A percentile compares a stretch with the other conserved stretches of the same genome.
These are phyloP conservation scores for Kodamaea sagamina DNA, from an alignment of 805 yeast genomes.

Conservation along the genomic window DNA sequence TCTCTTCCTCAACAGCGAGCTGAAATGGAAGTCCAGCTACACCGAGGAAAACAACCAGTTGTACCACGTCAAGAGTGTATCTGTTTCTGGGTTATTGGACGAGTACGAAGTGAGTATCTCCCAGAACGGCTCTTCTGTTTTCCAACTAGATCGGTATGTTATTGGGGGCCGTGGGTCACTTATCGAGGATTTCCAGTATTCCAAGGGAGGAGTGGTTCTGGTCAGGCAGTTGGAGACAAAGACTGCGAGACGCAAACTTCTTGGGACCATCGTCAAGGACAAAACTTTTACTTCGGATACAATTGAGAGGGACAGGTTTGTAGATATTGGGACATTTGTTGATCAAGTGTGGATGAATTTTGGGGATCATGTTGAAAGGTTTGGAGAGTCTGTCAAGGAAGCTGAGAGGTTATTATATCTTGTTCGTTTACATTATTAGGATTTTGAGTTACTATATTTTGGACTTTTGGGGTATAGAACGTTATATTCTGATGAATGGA, in stretches of 20 bases:
- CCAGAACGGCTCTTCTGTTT: slow-evolving; percentile 1
- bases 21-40: neutral
- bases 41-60: slow-evolving; percentile 3
- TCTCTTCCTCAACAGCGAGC: slow-evolving; percentile 1
- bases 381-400: slow-evolving; percentile 1
- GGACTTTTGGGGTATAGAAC: no score
- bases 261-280: slow-evolving; percentile 2
- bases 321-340: slow-evolving; percentile 1
- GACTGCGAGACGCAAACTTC: neutral
- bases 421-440: neutral
- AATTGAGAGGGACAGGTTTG: neutral
- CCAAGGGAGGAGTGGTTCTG: neutral
- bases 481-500: no score
- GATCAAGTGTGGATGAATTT: neutral
- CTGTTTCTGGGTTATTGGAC: neutral
- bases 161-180: slow-evolving; percentile 2
- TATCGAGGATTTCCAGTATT: neutral
- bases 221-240: neutral
- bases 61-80: neutral
- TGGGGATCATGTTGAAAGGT: neutral
- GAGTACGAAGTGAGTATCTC: neutral
- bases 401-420: neutral
- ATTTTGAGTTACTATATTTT: no score
- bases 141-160: slow-evolving; percentile 2
- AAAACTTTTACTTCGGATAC: neutral